Evolutionary conservation across 1,284 basidiomycete species (phyloP).

Genomic region (Apiotrichum montevideense): DNA sequence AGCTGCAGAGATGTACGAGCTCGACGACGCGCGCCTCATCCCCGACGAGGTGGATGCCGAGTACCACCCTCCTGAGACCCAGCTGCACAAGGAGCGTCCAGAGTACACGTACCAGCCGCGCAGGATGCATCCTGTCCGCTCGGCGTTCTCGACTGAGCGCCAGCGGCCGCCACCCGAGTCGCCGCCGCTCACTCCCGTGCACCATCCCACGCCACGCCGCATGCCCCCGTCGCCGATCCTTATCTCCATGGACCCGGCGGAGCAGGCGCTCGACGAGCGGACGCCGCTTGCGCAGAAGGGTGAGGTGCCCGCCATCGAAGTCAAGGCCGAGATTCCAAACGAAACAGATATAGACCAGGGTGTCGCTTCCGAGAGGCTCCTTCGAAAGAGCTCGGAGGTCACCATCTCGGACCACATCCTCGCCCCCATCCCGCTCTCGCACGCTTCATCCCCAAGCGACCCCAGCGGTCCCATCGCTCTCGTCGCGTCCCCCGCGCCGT

Average conservation of each 20-base stretch:
- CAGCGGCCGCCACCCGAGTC: no score
- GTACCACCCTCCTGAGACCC: background rate
- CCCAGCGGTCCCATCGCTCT: background rate
- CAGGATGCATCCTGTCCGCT: background rate
- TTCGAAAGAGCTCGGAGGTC: background rate
- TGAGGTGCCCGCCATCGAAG: background rate
- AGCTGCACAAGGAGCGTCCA: background rate
- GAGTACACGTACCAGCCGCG: background rate
- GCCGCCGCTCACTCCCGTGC: background rate
- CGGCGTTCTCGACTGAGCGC: background rate
- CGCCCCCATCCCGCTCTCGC: background rate
- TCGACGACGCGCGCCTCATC: conserved; percentile 10
- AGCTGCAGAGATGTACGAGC: conserved; percentile 12
- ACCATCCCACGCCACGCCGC: background rate
- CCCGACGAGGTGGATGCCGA: conserved; percentile 1
- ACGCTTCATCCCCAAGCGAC: background rate
- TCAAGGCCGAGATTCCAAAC: background rate
- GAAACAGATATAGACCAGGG: background rate
- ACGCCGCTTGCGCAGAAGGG: no score
- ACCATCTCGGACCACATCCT: background rate
- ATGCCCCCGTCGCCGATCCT: background rate
- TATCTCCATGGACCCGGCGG: conserved; percentile 1
- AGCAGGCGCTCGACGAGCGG: no score
- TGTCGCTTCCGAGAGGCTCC: no score
- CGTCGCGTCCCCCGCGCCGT: conserved; percentile 2